Conservation (phyloP, 768 basidiomycete species). For the Macrolepiota albuminosa region DNA sequence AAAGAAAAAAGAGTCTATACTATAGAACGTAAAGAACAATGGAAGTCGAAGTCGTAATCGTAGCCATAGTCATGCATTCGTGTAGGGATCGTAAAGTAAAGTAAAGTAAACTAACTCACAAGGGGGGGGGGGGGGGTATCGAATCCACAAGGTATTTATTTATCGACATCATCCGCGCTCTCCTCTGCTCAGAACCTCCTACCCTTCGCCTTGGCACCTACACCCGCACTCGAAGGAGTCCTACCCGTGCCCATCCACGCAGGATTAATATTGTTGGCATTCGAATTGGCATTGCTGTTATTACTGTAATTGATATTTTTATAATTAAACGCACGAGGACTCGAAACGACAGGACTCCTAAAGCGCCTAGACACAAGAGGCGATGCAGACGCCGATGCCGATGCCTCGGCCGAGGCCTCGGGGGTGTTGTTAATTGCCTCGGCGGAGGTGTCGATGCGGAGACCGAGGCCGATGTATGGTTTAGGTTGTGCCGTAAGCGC, state of each 20-base stretch:
- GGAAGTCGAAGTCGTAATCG: too few relatives aligned
- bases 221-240: neutral
- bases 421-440: neutral
- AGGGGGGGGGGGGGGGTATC: too few relatives aligned
- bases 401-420: neutral
- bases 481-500: neutral
- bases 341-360: neutral
- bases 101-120: too few relatives aligned
- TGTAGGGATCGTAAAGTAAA: too few relatives aligned
- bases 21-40: too few relatives aligned
- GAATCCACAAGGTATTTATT: too few relatives aligned
- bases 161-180: too few relatives aligned
- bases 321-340: neutral
- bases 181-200: neutral
- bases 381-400: neutral
- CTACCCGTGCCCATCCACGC: constrained; percentile 1
- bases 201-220: neutral
- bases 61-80: too few relatives aligned
- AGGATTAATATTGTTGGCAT: neutral
- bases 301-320: too few relatives aligned
- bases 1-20: too few relatives aligned
- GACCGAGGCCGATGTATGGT: neutral
- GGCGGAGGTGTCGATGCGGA: constrained; percentile 9
- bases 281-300: too few relatives aligned
- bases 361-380: too few relatives aligned